phyloP scores from a whole-genome alignment of 345 rosid genomes.

The Citrus glauca region DNA sequence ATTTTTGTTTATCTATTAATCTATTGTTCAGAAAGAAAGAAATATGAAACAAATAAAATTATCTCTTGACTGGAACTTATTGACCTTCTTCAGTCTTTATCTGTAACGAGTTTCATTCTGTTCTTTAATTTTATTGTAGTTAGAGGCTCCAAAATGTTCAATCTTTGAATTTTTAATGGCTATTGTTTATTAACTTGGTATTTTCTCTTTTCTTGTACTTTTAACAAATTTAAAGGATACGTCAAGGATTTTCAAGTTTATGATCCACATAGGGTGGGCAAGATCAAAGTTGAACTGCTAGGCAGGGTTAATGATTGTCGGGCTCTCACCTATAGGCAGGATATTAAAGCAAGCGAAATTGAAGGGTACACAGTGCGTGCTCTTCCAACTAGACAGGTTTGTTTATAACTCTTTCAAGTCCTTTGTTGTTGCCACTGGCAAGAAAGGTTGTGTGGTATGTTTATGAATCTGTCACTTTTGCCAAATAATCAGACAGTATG shows the following conservation, averaged over 20 bases:
- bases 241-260: constrained; percentile 63
- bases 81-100: not conserved
- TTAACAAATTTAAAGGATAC: constrained; percentile 43
- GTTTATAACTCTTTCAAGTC: not conserved
- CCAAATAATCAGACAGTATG: not conserved
- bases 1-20: not conserved
- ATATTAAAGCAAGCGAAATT: constrained; percentile 72
- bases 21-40: not conserved
- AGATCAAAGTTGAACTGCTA: constrained; percentile 74
- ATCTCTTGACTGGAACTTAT: not conserved
- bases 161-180: not conserved
- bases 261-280: constrained; percentile 90
- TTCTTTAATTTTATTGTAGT: not conserved
- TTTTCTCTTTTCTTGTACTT: not conserved
- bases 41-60: not conserved
- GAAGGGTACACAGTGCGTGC: constrained; percentile 51
- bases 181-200: constrained; percentile 5
- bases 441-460: not conserved
- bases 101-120: not conserved
- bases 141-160: not conserved
- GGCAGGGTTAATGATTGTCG: constrained; percentile 84
- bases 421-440: not conserved
- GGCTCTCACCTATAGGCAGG: constrained; percentile 87
- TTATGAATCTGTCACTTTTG: not conserved
- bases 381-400: constrained; percentile 90